Base-by-base conservation (phyloP, 2,329 filamentous ascomycete genomes). In the Truncatella angustata region DNA sequence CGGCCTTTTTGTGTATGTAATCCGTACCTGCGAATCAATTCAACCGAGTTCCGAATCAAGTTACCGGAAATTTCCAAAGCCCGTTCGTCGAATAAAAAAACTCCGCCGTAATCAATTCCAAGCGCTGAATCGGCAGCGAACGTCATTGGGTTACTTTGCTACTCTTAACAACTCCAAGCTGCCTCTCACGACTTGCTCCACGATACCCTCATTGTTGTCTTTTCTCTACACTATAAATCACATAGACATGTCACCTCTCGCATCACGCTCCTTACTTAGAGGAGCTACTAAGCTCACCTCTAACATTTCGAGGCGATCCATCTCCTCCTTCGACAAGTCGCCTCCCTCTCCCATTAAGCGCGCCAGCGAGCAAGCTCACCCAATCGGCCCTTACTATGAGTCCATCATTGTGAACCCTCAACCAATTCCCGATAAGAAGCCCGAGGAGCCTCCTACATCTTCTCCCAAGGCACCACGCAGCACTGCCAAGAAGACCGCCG, bases 341-440 rank as follows among this genome's bases (percentile, higher is more conserved):
- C 65, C 7, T 57, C 58, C 20, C 57, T 60, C 44, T 24, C 36
- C 53, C 44, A 53, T 47, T 46, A 46, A 65, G 63, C 42, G 37
- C 53, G 40, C 11, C 24, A 61, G 64, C 32, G 63, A 73, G 51
- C 76, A 79, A 58, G 72, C 69, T n/a, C 68, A 70, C 14, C 80
- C 82, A 0, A 70, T 84, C 1, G 82, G 82, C 1, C 65, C 71
- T 37, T 86, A 83, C 69, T 86, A 86, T 66, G 75, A 83, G 57
- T 66, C 71, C n/a, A 75, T 86, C 21, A 71, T 85, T 40, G 70
- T 73, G 45, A 70, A 68, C 4, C 76, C 77, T 0, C 68, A 71
- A 7, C 73, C 73, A 2, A 72, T 69, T 49, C 70, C 60, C 46
- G 59, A 66, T 7, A 59, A 65, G 32, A 79, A 79, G 59, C 72